Evolutionary conservation across 176 grass and related monocot genomes (phyloP), one percentile per base, ranked within the genome.

Genomic region (Eremochloa ophiuroides): DNA sequence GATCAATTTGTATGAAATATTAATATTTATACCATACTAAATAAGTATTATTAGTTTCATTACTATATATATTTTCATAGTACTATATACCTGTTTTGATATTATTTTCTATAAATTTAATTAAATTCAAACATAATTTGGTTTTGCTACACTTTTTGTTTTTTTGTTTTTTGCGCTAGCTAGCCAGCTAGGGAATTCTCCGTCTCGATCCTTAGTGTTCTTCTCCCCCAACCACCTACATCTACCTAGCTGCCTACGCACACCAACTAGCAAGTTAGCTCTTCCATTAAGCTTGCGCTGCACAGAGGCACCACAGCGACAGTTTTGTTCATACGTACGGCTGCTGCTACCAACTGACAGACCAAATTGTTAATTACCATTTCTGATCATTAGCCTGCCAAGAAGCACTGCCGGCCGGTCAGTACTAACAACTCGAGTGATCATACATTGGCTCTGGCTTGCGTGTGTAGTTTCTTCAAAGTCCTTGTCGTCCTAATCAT

Each of bases 171-270:
- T n/a, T n/a, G n/a, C n/a, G n/a, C n/a, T n/a, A n/a, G n/a, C n/a
- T n/a, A n/a, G n/a, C n/a, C n/a, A n/a, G n/a, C 35, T 47, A 75
- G 33, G 68, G 13, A 31, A 20, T 38, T 77, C 65, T 34, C 23
- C 76, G 31, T 34, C 31, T 34, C 42, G 53, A 5, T 25, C 16
- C 62, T 75, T 42, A 67, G 56, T 70, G n/a, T n/a, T 58, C 66
- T 50, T 48, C 62, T 55, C 37, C 47, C 7, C 26, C 73, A 84
- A 76, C 63, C 22, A 66, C 30, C 63, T 59, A 17, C 71, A 82
- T 82, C 64, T 69, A 65, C 55, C 75, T 60, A 69, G 20, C 25
- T 34, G 50, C 30, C 75, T 86, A 68, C 27, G 16, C 17, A 33
- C 14, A 55, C 51, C 51, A 55, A 55, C n/a, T 26, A 55, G n/a